These are phyloP conservation scores for Quercus gilva DNA, from an alignment of 306 rosid genomes.

Conservation along the genomic window DNA sequence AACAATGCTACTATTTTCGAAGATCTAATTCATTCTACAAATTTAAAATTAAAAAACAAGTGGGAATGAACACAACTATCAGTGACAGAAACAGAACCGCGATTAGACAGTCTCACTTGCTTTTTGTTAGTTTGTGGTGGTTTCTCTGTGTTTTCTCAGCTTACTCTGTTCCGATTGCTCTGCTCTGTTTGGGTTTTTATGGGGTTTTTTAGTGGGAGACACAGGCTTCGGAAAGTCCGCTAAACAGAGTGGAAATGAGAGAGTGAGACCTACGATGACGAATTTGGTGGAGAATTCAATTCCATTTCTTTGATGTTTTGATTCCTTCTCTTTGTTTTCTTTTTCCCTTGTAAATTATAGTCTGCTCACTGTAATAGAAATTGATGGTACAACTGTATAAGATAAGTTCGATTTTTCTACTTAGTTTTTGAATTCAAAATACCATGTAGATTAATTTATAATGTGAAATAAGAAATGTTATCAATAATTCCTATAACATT, in stretches of 20 bases:
- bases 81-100: neutral
- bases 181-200: neutral
- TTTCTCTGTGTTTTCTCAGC: slow-evolving; percentile 10
- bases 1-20: neutral
- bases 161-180: neutral
- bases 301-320: neutral
- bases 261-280: slow-evolving; percentile 16
- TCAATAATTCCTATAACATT: no score
- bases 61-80: slow-evolving; percentile 1
- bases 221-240: slow-evolving; percentile 37
- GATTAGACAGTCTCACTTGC: neutral
- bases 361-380: neutral
- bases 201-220: neutral
- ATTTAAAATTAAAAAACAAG: neutral
- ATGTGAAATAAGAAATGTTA: no score
- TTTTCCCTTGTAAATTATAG: neutral
- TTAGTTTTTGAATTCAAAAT: no score
- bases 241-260: neutral
- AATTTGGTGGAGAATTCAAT: slow-evolving; percentile 18
- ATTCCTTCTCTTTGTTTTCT: neutral
- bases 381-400: no score
- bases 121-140: neutral
- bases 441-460: no score
- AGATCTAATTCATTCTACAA: neutral
- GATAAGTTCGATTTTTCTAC: no score